Base-by-base conservation (phyloP, 116 monocot species). In the Cymodocea nodosa region DNA sequence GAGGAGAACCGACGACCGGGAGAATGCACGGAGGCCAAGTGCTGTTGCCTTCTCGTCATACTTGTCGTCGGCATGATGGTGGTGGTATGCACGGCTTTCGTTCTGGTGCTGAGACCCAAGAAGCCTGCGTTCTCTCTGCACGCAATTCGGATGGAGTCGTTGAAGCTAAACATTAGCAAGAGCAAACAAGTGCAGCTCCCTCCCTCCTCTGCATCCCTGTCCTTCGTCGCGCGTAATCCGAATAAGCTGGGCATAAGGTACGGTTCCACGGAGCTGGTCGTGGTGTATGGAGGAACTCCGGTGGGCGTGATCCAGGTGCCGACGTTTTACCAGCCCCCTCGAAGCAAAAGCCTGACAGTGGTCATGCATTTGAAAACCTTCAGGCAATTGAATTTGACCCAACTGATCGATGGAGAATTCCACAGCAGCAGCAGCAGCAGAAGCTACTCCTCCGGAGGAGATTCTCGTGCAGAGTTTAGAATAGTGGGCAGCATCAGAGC, bases 201-300 rank as follows among this genome's bases (percentile, higher is more conserved):
- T 6, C 70, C 76, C 35, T 52, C 78, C 15, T 67, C 68, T 34
- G 81, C 72, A n/a, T 75, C 87, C 19, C 54, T 92, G 57, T n/a
- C 79, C 8, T 81, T 93, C 35, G 51, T 71, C 10, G 60, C 85
- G 0, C 64, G 77, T 13, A 93, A 93, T 66, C 81, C 81, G 13
- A 93, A 93, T 56, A 64, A 71, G 66, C 37, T 88, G 62, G 88
- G 85, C 16, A 85, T 93, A 52, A 65, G 62, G 22, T 93, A 93
- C 63, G 64, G 75, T 51, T 55, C 78, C 44, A 68, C 88, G 5
- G 73, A 66, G 57, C 81, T 93, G 3, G 68, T 37, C 8, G 59
- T 93, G 19, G 13, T 77, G 6, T 81, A 67, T 51, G 74, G 68
- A 17, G 69, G 44, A 18, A 58, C 51, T 23, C 65, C 78, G 2